Percentiles rank a stretch among this genome's conserved stretches.
phyloP scores from a whole-genome alignment of 768 basidiomycete species.

The Boletus subcaerulescens region DNA sequence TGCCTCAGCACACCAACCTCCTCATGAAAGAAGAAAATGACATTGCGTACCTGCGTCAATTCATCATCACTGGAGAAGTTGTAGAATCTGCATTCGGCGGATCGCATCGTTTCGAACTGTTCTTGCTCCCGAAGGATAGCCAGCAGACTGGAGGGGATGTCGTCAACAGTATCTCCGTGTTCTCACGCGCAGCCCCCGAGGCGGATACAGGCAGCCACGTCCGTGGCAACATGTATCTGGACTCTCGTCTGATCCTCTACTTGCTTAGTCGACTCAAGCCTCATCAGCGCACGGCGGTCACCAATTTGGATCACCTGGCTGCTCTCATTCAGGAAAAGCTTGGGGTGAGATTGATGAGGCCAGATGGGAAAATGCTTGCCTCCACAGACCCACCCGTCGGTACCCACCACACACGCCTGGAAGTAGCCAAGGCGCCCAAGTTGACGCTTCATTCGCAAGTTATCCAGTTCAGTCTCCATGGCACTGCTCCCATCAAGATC shows the following conservation, averaged over 20 bases:
- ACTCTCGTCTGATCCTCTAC: conserved; percentile 13
- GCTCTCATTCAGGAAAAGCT: conserved; percentile 4
- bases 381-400: not conserved
- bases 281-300: not conserved
- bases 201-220: not conserved
- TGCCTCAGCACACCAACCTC: not conserved
- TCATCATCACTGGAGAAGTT: not conserved
- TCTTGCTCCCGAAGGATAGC: conserved; percentile 3
- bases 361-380: conserved; percentile 11
- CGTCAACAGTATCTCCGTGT: conserved; percentile 12
- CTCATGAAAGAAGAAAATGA: conserved; percentile 2
- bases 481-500: not conserved
- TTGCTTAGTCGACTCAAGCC: not conserved
- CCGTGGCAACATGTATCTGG: conserved; percentile 13
- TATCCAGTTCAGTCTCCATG: not conserved
- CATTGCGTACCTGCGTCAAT: conserved; percentile 1
- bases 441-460: conserved; percentile 11
- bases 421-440: not conserved
- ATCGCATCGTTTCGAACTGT: conserved; percentile 16
- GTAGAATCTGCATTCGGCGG: conserved; percentile 17
- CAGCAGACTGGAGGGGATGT: not conserved
- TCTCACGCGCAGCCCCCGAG: conserved; percentile 3
- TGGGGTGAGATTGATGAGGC: conserved; percentile 6
- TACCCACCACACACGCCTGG: not conserved
- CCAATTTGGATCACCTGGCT: not conserved